These are phyloP conservation scores for Xylaria sp. DNA, from an alignment of 2,329 filamentous ascomycete genomes.

Conservation along the genomic window DNA sequence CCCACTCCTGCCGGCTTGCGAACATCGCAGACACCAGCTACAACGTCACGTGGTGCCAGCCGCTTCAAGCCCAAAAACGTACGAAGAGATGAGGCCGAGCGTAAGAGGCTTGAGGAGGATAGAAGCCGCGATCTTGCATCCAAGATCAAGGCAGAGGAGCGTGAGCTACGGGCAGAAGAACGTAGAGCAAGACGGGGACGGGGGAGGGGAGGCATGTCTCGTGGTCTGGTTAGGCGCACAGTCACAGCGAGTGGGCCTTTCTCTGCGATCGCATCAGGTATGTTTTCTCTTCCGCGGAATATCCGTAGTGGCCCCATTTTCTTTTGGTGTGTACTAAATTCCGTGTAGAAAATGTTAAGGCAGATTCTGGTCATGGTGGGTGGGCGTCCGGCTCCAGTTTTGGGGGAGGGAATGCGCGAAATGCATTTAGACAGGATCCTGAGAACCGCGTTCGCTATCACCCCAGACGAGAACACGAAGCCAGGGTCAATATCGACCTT, in stretches of 20 bases:
- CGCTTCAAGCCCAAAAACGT: slow-evolving; percentile 61
- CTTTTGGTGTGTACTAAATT: slow-evolving; percentile 17
- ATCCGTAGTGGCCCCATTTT: background rate
- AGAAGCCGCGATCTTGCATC: slow-evolving; percentile 44
- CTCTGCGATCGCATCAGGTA: slow-evolving; percentile 48
- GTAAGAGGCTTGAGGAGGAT: slow-evolving; percentile 58
- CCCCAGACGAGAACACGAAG: slow-evolving; percentile 56
- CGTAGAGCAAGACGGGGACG: slow-evolving; percentile 52
- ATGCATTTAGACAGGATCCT: slow-evolving; percentile 45
- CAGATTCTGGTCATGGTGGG: slow-evolving; percentile 31
- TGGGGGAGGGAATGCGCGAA: slow-evolving; percentile 42
- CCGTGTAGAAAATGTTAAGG: slow-evolving; percentile 43
- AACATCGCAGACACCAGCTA: slow-evolving; percentile 49
- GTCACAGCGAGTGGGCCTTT: slow-evolving; percentile 52
- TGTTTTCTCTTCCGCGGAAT: slow-evolving; percentile 11
- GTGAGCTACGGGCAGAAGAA: slow-evolving; percentile 47
- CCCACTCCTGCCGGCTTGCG: slow-evolving; percentile 33
- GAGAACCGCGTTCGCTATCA: slow-evolving; percentile 54
- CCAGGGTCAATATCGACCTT: slow-evolving; percentile 66
- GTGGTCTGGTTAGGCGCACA: slow-evolving; percentile 45
- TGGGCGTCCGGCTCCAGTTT: slow-evolving; percentile 38
- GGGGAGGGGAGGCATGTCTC: slow-evolving; percentile 50
- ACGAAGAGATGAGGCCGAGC: slow-evolving; percentile 61
- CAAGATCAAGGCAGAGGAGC: slow-evolving; percentile 50
- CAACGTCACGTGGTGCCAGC: slow-evolving; percentile 51